Percentiles rank a stretch among this genome's conserved stretches.
phyloP scores from a whole-genome alignment of 208 protist genomes.

The Crithidia brevicula region DNA sequence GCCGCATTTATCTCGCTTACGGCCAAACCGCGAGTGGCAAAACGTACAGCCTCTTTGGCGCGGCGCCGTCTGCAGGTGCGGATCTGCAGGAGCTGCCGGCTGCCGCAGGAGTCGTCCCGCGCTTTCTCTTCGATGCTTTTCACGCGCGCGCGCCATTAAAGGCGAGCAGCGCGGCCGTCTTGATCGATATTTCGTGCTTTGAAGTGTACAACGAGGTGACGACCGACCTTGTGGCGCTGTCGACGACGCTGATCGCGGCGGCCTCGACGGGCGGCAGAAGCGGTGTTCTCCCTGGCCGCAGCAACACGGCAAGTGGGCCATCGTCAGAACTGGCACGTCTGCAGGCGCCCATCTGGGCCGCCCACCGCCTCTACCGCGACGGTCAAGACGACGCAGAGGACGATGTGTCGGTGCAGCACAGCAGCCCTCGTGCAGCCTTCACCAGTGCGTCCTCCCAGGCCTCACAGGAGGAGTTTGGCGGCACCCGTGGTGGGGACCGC shows the following conservation, averaged over 20 bases:
- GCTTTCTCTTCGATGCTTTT: conserved; percentile 63
- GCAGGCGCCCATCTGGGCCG: conserved; percentile 22
- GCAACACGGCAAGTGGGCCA: not conserved
- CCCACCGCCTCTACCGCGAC: conserved; percentile 16
- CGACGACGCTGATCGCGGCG: conserved; percentile 7
- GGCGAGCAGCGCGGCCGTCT: not conserved
- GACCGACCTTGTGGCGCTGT: conserved; percentile 70
- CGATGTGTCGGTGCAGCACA: not conserved
- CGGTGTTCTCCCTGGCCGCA: not conserved
- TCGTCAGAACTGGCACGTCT: not conserved
- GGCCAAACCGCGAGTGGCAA: conserved; percentile 87
- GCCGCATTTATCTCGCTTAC: conserved; percentile 72
- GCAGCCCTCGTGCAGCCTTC: not conserved
- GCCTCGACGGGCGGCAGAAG: conserved; percentile 4
- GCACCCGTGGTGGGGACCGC: not conserved
- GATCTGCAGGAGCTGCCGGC: not conserved
- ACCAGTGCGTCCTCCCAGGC: conserved; percentile 1
- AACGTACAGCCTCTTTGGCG: conserved; percentile 83
- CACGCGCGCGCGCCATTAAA: not conserved
- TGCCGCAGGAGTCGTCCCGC: conserved; percentile 55
- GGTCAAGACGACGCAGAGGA: conserved; percentile 10
- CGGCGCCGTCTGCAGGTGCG: not conserved
- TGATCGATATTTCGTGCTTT: conserved; percentile 68
- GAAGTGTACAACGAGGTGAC: conserved; percentile 84
- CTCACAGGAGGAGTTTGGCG: not conserved